Base-by-base conservation (phyloP, 495 filamentous ascomycete species). In the Parmelia sp. region DNA sequence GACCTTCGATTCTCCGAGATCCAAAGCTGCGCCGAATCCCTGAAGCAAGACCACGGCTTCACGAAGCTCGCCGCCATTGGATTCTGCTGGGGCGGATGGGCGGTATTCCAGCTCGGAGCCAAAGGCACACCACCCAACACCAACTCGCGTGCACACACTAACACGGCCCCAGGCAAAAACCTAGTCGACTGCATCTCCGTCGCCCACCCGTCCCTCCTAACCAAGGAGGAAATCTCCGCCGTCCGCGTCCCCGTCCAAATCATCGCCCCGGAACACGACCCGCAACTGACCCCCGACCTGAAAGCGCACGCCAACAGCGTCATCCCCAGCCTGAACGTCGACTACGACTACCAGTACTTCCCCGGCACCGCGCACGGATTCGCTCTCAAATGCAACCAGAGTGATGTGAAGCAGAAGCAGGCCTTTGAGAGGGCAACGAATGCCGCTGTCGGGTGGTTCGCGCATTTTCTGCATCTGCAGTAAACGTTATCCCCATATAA, bases 21-120 rank as follows among this genome's bases (percentile, higher is more conserved):
- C 47, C 69, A 82, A 56, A 78, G 68, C 0, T 80, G 72, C 45
- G 83, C 84, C 1, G 67, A 72, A 63, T 72, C 73, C 0, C 72
- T 88, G 25, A 75, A 77, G 8, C 39, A 37, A 9, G 60, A 75
- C 35, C 44, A 62, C 1, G 64, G 64, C 29, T 75, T 78, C 69
- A 71, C 71, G 42, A 75, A 73, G 45, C 65, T 86, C 40, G 84
- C 76, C 11, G 83, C 83, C 3, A 71, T 87, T 25, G 84, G 85
- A 6, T 87, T 79, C 71, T 88, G 86, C 74, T 87, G 76, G 58
- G 84, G 84, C 58, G 84, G 82, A 2, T 86, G 83, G 83, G 83
- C 77, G 0, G 75, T 77, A 31, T 80, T 82, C 69, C 71, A 78
- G 44, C 74, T 86, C 1, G 82, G 77, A 8, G 73, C 70, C 4